A percentile compares a stretch with the other conserved stretches of the same genome.
These are phyloP conservation scores for Pythium aphanidermatum DNA, from an alignment of 352 stramenopile genomes.

Conservation along the genomic window DNA sequence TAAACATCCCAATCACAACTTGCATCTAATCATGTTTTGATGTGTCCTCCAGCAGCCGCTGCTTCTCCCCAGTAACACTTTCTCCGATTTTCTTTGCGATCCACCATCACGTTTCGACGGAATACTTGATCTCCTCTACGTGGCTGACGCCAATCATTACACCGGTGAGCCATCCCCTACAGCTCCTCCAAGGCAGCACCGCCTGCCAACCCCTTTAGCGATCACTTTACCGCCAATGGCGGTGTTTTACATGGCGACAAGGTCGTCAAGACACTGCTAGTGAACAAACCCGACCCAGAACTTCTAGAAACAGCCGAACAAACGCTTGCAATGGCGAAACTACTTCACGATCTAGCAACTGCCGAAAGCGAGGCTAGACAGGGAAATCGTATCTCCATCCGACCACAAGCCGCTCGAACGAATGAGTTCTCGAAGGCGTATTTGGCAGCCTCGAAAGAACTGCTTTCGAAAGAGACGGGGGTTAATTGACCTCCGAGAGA, in stretches of 20 bases:
- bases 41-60: neutral
- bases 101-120: conserved; percentile 38
- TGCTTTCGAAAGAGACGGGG: conserved; percentile 55
- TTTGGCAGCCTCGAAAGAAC: conserved; percentile 58
- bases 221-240: conserved; percentile 48
- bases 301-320: conserved; percentile 58
- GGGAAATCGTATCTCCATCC: conserved; percentile 56
- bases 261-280: conserved; percentile 27
- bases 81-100: conserved; percentile 51
- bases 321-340: conserved; percentile 67
- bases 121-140: conserved; percentile 35
- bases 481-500: too few relatives aligned
- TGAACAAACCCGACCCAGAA: conserved; percentile 32
- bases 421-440: conserved; percentile 70
- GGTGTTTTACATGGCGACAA: conserved; percentile 37
- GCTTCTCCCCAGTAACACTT: conserved; percentile 29
- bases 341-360: conserved; percentile 65
- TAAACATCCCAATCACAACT: too few relatives aligned
- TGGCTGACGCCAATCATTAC: conserved; percentile 31
- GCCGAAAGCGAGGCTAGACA: conserved; percentile 58
- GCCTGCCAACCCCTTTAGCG: conserved; percentile 36
- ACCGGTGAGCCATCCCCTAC: conserved; percentile 15
- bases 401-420: conserved; percentile 31
- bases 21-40: too few relatives aligned
- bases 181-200: conserved; percentile 4